Base-by-base conservation (phyloP, 257 asterid species). In the Nicotiana undulata region DNA sequence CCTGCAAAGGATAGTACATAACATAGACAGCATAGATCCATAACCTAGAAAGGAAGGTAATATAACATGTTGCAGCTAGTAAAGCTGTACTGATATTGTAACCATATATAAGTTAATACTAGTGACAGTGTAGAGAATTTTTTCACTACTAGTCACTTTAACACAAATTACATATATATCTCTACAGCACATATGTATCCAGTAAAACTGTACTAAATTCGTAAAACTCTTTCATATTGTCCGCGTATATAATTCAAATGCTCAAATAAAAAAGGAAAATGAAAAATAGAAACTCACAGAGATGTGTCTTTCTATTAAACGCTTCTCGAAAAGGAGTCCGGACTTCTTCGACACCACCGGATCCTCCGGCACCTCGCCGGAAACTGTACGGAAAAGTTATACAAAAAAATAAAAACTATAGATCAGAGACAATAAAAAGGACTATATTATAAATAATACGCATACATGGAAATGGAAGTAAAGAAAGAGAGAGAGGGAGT, bases 311-410 rank as follows among this genome's bases (percentile, higher is more conserved):
- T 96, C 97, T 64, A 96, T 90, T 82, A 96, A 85, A 60, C 99
- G 94, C 87, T 87, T 96, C 88, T 96, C 99, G 59, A 85, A 96
- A 9, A 96, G 97, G 7, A 92, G 93, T 4, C 99, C 99, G 12
- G 97, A 90, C 78, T 83, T 86, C 81, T 82, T 89, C 26, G 99
- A 89, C 79, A 94, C 95, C 70, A 94, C 98, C 34, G 98, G 97
- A 72, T 96, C 98, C 90, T 92, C 99, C 92, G 98, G 99, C 88
- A 94, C 98, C 91, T 96, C 99, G 85, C 99, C 99, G 83, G 99
- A 94, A 90, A 96, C 99, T 96, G 89, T 11, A 81, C 26, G 11
- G 46, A 65, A 58, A 68, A 17, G 3, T 22, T 29, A 24, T 52
- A 51, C n/a, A 22, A 72, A 81, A 31, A 52, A 22, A 20, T 12